Evolutionary conservation across 305 asterid species (phyloP).

Genomic region (Fraxinus albicans): DNA sequence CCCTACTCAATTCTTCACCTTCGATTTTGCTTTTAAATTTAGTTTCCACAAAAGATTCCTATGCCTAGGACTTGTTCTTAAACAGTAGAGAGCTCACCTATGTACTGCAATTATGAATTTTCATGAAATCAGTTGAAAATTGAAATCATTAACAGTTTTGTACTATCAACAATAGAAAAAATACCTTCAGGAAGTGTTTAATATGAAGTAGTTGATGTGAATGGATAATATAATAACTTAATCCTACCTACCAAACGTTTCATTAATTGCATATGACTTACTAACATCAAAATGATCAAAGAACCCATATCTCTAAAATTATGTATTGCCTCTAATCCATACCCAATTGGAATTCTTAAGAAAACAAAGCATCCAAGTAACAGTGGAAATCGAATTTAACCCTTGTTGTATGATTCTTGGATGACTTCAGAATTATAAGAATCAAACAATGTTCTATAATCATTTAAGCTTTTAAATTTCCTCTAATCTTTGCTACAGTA

Average conservation of each 20-base stretch:
- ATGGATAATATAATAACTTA: neutral
- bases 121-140: neutral
- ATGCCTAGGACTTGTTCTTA: neutral
- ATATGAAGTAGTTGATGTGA: neutral
- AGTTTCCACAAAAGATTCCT: neutral
- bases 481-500: neutral
- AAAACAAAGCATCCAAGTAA: neutral
- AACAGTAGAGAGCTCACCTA: neutral
- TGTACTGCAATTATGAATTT: neutral
- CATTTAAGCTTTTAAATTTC: neutral
- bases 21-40: neutral
- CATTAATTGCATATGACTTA: neutral
- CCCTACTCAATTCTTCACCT: neutral
- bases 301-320: neutral
- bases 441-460: neutral
- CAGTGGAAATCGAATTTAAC: neutral
- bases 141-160: neutral
- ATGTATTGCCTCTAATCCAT: neutral
- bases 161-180: too few relatives aligned
- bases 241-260: neutral
- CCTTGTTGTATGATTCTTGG: neutral
- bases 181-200: neutral
- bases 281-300: neutral
- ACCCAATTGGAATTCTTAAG: neutral
- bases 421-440: neutral